These are phyloP conservation scores for Pleurotus pulmonarius DNA, from an alignment of 768 basidiomycete genomes.

Conservation along the genomic window DNA sequence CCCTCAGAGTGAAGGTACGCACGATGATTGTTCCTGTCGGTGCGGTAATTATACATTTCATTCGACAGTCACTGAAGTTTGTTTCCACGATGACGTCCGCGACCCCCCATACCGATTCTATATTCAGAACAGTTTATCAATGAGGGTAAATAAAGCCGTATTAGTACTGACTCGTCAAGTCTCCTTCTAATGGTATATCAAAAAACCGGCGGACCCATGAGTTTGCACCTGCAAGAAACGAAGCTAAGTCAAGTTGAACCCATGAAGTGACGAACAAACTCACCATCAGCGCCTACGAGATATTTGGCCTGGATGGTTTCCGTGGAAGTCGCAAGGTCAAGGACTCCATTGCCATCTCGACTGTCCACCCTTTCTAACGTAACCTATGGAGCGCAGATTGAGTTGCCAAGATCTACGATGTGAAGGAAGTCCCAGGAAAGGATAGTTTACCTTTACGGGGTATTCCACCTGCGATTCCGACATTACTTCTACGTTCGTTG, in stretches of 20 bases:
- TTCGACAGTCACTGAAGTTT: slow-evolving; percentile 15
- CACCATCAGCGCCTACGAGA: slow-evolving; percentile 20
- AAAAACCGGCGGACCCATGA: slow-evolving; percentile 17
- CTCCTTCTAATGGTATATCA: slow-evolving; percentile 15
- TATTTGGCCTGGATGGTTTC: slow-evolving; percentile 16
- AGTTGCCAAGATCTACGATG: no score
- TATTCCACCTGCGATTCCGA: no score
- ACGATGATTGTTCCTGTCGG: slow-evolving; percentile 11
- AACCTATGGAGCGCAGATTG: not conserved
- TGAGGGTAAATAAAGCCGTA: no score
- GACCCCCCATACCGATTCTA: slow-evolving; percentile 18
- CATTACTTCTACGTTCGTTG: no score
- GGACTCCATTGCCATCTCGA: not conserved
- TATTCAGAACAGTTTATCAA: no score
- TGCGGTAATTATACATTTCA: slow-evolving; percentile 15
- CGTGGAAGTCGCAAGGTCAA: not conserved
- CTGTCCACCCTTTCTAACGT: not conserved
- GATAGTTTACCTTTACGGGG: no score
- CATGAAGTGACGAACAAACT: not conserved
- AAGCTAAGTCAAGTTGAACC: no score
- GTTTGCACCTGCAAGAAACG: slow-evolving; percentile 13
- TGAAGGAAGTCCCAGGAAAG: no score
- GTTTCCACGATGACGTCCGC: slow-evolving; percentile 14
- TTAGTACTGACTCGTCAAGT: slow-evolving; percentile 6
- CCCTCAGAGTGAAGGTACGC: not conserved